Evolutionary conservation across 2,329 filamentous ascomycete species (phyloP).

Genomic region (Aspergillus awamori): DNA sequence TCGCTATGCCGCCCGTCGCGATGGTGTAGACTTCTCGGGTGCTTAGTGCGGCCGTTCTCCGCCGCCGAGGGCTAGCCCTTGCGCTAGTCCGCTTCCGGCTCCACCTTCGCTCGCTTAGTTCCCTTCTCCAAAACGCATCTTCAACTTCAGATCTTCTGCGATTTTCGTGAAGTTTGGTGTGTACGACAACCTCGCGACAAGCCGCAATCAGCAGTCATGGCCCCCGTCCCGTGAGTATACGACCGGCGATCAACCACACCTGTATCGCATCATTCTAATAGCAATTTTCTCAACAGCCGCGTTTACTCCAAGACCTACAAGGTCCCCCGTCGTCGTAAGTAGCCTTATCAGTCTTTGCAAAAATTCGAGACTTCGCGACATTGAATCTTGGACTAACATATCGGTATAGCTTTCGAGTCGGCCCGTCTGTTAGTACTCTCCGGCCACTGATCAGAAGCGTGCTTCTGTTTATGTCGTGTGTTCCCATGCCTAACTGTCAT

Average conservation of each 20-base stretch:
- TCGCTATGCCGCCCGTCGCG: constrained; percentile 29
- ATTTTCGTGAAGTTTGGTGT: constrained; percentile 31
- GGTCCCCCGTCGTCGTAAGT: constrained; percentile 84
- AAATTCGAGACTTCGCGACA: constrained; percentile 7
- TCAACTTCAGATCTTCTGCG: constrained; percentile 24
- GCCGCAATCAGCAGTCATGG: constrained; percentile 45
- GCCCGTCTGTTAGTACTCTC: constrained; percentile 95
- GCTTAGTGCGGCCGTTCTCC: constrained; percentile 31
- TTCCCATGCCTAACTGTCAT: constrained; percentile 67
- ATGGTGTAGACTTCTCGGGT: constrained; percentile 28
- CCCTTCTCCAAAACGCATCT: constrained; percentile 23
- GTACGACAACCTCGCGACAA: constrained; percentile 43
- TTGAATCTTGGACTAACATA: constrained; percentile 41
- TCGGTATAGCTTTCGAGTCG: constrained; percentile 79
- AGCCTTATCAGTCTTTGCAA: constrained; percentile 21
- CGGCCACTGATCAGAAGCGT: constrained; percentile 98
- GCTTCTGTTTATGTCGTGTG: constrained; percentile 94
- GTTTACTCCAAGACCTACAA: constrained; percentile 99
- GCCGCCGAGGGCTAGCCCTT: constrained; percentile 26
- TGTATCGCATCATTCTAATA: constrained; percentile 43
- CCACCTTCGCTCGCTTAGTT: constrained; percentile 29
- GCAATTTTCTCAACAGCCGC: constrained; percentile 46
- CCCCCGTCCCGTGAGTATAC: constrained; percentile 47
- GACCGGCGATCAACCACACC: constrained; percentile 28
- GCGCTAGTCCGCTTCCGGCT: constrained; percentile 24